Evolutionary conservation across 495 filamentous ascomycete species (phyloP), one percentile per base, ranked within the genome.

Genomic region (Xylaria sp.): DNA sequence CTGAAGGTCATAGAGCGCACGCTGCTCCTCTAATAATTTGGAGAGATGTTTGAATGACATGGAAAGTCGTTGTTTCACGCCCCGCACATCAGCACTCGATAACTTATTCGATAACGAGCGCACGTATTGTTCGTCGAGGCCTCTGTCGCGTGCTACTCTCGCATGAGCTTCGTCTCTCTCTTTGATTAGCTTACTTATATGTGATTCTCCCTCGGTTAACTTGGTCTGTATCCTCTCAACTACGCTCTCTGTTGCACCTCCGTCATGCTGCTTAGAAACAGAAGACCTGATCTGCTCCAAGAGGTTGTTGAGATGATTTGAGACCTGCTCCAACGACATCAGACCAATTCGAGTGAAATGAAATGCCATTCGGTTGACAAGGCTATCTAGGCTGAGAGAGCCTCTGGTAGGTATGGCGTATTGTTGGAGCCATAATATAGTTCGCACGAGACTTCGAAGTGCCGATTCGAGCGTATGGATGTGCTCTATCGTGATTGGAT

Each of bases 271-370:
- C 26, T 7, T 14, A 6, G 55, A 26, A 50, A 69, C 33, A n/a
- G 35, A 26, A 17, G 67, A 40, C 14, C 0, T 50, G 41, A 61
- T 0, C n/a, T 61, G 55, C n/a, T 11, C 55, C 41, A 61, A 17
- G 19, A 61, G 55, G 19, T n/a, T 5, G 55, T 40, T 41, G 11
- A 69, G n/a, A 29, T 40, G 29, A 19, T 1, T 48, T 17, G 55
- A 61, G 15, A 69, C 29, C 33, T 19, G 55, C 11, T 61, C 55
- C 29, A 69, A 29, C 41, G 55, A 61, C 11, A 19, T 7, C 6
- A 69, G 40, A n/a, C 55, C 19, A 52, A 61, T 69, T 14, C 31
- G 19, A 9, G 61, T 61, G n/a, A 61, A 69, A 61, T 33, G 53
- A 29, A 61, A 11, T 14, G 41, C n/a, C 50, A 41, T 21, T 24